A percentile compares a stretch with the other conserved stretches of the same genome.
Conservation (phyloP, 306 rosid genomes). For the Comarum palustre region DNA sequence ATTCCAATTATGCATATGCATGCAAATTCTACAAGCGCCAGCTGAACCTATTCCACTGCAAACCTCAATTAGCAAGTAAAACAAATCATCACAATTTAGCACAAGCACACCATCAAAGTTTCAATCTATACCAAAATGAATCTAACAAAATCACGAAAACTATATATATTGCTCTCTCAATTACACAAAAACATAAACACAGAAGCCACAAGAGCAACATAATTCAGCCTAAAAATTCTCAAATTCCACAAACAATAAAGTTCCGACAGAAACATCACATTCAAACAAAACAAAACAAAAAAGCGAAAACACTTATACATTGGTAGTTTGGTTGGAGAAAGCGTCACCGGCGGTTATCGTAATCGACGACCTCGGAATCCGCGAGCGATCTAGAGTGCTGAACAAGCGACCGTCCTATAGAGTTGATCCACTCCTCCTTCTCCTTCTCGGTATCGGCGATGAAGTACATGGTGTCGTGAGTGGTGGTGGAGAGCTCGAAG, state of each 20-base stretch:
- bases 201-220: not conserved
- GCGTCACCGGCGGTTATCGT: constrained; percentile 36
- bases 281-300: too few relatives aligned
- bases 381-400: constrained; percentile 51
- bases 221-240: not conserved
- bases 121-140: not conserved
- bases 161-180: not conserved
- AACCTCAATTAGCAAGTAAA: not conserved
- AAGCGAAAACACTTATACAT: too few relatives aligned
- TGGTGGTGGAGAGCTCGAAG: constrained; percentile 59
- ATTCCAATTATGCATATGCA: not conserved
- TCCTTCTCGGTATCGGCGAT: constrained; percentile 61
- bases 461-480: constrained; percentile 54
- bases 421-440: constrained; percentile 61
- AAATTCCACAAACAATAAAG: not conserved
- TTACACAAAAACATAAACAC: not conserved
- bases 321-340: too few relatives aligned
- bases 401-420: constrained; percentile 49
- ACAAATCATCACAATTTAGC: constrained; percentile 1
- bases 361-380: constrained; percentile 50
- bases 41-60: not conserved
- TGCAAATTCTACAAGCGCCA: not conserved
- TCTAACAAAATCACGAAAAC: not conserved
- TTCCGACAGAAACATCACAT: too few relatives aligned
- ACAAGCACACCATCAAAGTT: not conserved